phyloP scores from a whole-genome alignment of 495 filamentous ascomycete species.

The Tuber magnatum region DNA sequence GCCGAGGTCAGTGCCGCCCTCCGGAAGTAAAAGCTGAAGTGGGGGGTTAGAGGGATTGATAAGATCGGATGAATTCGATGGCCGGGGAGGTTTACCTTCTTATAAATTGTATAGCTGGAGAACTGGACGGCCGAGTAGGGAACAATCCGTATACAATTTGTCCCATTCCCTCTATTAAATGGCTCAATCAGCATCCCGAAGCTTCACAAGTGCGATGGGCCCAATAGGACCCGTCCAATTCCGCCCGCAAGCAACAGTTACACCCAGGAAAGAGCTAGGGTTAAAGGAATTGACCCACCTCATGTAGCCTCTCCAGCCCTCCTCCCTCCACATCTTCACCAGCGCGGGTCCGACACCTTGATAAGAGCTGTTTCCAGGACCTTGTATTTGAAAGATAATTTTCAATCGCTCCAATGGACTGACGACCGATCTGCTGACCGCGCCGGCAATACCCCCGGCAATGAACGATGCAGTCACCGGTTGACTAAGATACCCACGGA shows the following conservation, averaged over 20 bases:
- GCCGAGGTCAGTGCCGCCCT: slow-evolving; percentile 32
- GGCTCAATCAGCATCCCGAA: slow-evolving; percentile 21
- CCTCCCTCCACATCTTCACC: slow-evolving; percentile 89
- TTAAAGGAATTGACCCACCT: slow-evolving; percentile 36
- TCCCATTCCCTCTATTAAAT: slow-evolving; percentile 69
- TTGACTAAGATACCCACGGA: slow-evolving; percentile 56
- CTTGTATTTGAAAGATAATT: slow-evolving; percentile 95
- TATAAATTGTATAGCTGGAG: slow-evolving; percentile 95
- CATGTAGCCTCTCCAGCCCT: slow-evolving; percentile 95
- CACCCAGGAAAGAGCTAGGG: not conserved
- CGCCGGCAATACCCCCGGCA: slow-evolving; percentile 91
- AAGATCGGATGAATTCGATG: slow-evolving; percentile 2
- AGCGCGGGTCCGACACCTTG: slow-evolving; percentile 84
- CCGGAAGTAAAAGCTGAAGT: slow-evolving; percentile 21
- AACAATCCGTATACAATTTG: slow-evolving; percentile 95
- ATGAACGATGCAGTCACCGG: slow-evolving; percentile 86
- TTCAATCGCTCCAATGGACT: slow-evolving; percentile 92
- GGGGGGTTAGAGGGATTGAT: slow-evolving; percentile 12
- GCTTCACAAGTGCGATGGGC: not conserved
- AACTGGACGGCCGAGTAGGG: slow-evolving; percentile 98
- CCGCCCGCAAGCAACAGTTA: not conserved
- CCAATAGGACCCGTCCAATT: not conserved
- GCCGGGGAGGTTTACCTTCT: slow-evolving; percentile 59
- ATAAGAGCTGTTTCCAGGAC: slow-evolving; percentile 81
- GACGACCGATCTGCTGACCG: slow-evolving; percentile 94